phyloP scores from a whole-genome alignment of 2,329 filamentous ascomycete species.

The Rasamsonia emersonii region DNA sequence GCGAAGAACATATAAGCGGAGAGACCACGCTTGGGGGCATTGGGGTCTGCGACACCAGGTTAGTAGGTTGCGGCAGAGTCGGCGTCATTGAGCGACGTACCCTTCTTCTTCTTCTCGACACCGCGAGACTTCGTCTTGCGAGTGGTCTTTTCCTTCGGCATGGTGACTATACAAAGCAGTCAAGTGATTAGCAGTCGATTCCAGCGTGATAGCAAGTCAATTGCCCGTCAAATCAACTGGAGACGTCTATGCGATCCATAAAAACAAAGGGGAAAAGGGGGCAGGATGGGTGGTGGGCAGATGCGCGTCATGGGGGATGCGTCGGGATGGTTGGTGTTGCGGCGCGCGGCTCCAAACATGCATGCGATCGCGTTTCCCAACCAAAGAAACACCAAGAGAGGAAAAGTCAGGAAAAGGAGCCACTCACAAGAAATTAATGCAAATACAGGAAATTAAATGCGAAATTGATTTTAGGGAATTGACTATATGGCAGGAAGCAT shows the following conservation, averaged over 20 bases:
- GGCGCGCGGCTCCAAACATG: conserved; percentile 10
- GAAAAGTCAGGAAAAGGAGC: too few relatives aligned
- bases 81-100: conserved; percentile 27
- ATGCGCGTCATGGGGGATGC: not conserved
- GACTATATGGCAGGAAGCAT: not conserved
- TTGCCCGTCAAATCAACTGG: too few relatives aligned
- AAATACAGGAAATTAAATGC: not conserved
- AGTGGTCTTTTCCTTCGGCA: conserved; percentile 62
- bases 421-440: not conserved
- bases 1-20: conserved; percentile 99
- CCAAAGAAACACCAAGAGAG: conserved; percentile 1
- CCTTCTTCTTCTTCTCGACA: conserved; percentile 64
- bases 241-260: too few relatives aligned
- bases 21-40: conserved; percentile 97
- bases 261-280: not conserved
- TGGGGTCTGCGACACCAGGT: conserved; percentile 65
- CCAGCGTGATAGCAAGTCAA: too few relatives aligned
- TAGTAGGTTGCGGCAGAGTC: conserved; percentile 10
- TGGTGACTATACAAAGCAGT: conserved; percentile 29
- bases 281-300: not conserved
- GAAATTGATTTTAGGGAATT: conserved; percentile 1
- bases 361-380: conserved; percentile 7
- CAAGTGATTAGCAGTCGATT: not conserved
- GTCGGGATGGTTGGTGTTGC: conserved; percentile 1
- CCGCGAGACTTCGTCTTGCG: conserved; percentile 53